Evolutionary conservation across 2,329 filamentous ascomycete species (phyloP).

Genomic region (Aspergillus aculeatus): DNA sequence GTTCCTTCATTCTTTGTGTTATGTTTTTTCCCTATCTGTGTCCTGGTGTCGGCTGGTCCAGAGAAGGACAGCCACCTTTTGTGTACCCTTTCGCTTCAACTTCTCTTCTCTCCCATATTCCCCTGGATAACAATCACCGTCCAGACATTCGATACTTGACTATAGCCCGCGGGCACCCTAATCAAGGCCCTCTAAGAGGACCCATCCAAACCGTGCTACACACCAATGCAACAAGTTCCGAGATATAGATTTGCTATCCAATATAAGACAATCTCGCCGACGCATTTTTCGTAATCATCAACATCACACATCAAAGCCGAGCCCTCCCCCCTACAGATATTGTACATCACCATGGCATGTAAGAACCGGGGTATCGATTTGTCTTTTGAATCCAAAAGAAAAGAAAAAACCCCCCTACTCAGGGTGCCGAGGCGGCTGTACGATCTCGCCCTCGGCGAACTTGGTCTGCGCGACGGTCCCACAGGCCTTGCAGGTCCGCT

Average conservation of each 20-base stretch:
- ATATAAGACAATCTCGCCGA: neutral
- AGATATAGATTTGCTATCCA: neutral
- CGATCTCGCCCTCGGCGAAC: slow-evolving; percentile 42
- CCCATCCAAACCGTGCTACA: neutral
- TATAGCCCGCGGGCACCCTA: neutral
- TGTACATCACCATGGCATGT: neutral
- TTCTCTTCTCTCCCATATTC: slow-evolving; percentile 1
- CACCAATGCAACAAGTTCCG: neutral
- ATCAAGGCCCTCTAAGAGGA: neutral
- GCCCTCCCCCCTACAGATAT: neutral
- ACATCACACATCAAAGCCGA: neutral
- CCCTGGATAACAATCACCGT: neutral
- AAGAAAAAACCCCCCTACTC: slow-evolving; percentile 23
- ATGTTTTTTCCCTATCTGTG: neutral
- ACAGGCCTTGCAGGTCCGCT: slow-evolving; percentile 74
- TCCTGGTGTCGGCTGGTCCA: neutral
- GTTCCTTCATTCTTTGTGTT: neutral
- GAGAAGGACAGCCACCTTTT: slow-evolving; percentile 1
- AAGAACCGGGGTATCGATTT: neutral
- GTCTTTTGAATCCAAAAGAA: neutral
- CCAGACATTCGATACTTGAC: neutral
- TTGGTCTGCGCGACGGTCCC: slow-evolving; percentile 66
- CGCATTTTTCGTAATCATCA: neutral
- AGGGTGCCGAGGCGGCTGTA: slow-evolving; percentile 42
- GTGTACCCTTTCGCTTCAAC: slow-evolving; percentile 7